Percentiles rank a stretch among this genome's conserved stretches.
Evolutionary conservation across 306 rosid species (phyloP).

Genomic region (Cicer chorassanicum): DNA sequence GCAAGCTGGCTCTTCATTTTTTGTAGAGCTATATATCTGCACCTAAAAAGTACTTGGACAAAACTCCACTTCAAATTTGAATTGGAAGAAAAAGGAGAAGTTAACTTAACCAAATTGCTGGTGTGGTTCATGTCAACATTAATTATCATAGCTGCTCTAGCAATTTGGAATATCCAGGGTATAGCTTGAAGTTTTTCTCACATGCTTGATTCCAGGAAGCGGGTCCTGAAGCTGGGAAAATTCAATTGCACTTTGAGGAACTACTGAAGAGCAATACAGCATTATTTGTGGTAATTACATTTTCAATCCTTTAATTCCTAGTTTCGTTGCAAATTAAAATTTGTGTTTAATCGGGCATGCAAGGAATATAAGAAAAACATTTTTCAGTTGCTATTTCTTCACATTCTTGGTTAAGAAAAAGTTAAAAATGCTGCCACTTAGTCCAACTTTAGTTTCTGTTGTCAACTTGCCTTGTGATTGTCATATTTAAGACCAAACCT

Average conservation of each 20-base stretch:
- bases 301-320: constrained; percentile 12
- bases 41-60: constrained; percentile 34
- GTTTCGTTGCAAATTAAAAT: not conserved
- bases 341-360: constrained; percentile 4
- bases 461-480: constrained; percentile 5
- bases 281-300: constrained; percentile 79
- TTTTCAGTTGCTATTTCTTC: constrained; percentile 30
- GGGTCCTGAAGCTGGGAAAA: constrained; percentile 89
- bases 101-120: not conserved
- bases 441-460: constrained; percentile 23
- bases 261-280: constrained; percentile 92
- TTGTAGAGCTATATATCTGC: constrained; percentile 38
- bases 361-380: not conserved
- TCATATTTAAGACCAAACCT: not conserved
- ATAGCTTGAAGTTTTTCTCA: constrained; percentile 33
- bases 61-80: constrained; percentile 24
- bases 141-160: constrained; percentile 9
- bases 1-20: constrained; percentile 37
- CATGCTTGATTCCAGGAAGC: constrained; percentile 74
- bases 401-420: constrained; percentile 22
- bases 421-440: not conserved
- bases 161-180: constrained; percentile 36
- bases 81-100: constrained; percentile 14
- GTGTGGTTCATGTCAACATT: constrained; percentile 32
- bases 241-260: constrained; percentile 93